Conservation (phyloP, 345 rosid species). For the Noccaea bulbosa region DNA sequence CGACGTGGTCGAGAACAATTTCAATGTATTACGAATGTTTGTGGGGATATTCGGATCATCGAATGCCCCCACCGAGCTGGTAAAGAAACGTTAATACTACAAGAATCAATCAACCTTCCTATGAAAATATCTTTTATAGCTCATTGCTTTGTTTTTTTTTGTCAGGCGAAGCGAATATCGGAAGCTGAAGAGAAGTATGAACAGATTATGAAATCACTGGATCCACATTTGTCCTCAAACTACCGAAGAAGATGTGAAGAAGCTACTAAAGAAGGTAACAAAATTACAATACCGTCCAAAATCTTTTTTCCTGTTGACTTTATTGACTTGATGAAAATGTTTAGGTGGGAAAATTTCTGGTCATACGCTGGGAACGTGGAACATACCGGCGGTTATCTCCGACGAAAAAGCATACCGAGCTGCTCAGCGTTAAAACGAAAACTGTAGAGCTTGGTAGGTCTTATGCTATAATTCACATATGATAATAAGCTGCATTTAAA, state of each 20-base stretch:
- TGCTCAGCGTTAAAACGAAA: conserved; percentile 17
- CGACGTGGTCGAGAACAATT: conserved; percentile 78
- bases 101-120: background rate
- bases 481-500: too few relatives aligned
- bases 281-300: background rate
- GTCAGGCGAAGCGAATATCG: conserved; percentile 69
- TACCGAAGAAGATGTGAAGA: conserved; percentile 84
- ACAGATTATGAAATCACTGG: conserved; percentile 54
- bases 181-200: conserved; percentile 81
- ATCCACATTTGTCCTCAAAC: conserved; percentile 58
- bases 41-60: conserved; percentile 74
- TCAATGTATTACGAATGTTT: conserved; percentile 84
- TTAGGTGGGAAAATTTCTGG: conserved; percentile 68
- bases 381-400: conserved; percentile 62
- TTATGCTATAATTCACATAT: too few relatives aligned
- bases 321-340: background rate
- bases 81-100: conserved; percentile 40
- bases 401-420: conserved; percentile 65
- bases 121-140: background rate
- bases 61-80: conserved; percentile 71
- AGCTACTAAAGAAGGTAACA: conserved; percentile 86
- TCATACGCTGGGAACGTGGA: conserved; percentile 80
- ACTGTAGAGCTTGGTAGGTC: too few relatives aligned
- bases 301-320: background rate
- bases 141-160: background rate